Base-by-base conservation (phyloP, 2,329 filamentous ascomycete genomes). In the Macrophomina pseudophaseolina region DNA sequence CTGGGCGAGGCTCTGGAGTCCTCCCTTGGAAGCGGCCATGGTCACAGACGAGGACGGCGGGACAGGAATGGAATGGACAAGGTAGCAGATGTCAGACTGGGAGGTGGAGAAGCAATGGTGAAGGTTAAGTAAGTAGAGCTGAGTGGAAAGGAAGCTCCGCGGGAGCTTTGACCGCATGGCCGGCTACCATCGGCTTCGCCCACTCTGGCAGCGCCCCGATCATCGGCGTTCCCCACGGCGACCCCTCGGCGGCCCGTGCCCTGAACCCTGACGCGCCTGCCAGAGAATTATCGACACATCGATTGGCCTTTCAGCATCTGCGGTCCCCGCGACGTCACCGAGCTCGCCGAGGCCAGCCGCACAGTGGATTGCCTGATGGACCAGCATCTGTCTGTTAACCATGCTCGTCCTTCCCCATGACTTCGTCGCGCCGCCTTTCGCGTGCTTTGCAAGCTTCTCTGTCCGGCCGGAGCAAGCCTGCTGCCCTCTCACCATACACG, bases 1-100 rank as follows among this genome's bases (percentile, higher is more conserved):
- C 64, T 66, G 53, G 16, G 42, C 7, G 14, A 59, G 59, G 14
- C 64, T 52, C 35, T 66, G 64, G 28, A 66, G 33, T 32, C 42
- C 18, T 58, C 64, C 52, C 33, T 49, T 66, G 23, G 64, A 51
- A 30, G 32, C 52, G n/a, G 52, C 52, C 64, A 66, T 66, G n/a
- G 18, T 28, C 11, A 44, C 12, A 51, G 53, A 8, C 9, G 63
- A 7, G 12, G 54, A 12, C n/a, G 40, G 30, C 38, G 30, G 40
- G 30, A 14, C 28, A 56, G 40, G 38, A 16, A 33, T n/a, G 9
- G 28, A 32, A 53, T 8, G 4, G 59, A 40, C 33, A 14, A 44
- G 33, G 16, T 35, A 28, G 42, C 18, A 4, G 3, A n/a, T n/a
- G n/a, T 23, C 42, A 16, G 46, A 58, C 18, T 60, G 40, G 30